These are phyloP conservation scores for Fraxinus anomala DNA, from an alignment of 257 asterid species.

Conservation along the genomic window DNA sequence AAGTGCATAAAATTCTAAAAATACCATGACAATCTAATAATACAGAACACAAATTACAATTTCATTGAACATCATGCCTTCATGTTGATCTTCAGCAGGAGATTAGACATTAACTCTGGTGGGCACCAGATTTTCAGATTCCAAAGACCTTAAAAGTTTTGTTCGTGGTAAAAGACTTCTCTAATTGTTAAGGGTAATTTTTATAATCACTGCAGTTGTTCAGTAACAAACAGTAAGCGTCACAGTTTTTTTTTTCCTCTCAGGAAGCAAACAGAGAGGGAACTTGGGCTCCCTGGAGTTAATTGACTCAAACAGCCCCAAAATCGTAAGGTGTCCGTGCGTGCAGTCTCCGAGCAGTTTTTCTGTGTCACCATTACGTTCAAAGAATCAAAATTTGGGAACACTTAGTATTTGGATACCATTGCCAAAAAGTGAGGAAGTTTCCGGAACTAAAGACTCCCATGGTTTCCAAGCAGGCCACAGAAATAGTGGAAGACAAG, in stretches of 20 bases:
- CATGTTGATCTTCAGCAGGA: slow-evolving; percentile 74
- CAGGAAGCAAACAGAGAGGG: slow-evolving; percentile 78
- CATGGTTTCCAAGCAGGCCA: no score
- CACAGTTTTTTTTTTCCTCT: slow-evolving; percentile 64
- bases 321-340: no score
- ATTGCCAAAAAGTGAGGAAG: no score
- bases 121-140: slow-evolving; percentile 72
- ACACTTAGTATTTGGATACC: no score
- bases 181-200: no score
- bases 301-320: slow-evolving; percentile 55
- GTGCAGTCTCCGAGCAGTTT: no score
- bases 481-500: no score
- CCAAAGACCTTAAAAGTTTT: slow-evolving; percentile 67
- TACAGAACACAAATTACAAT: not conserved
- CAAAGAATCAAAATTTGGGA: no score
- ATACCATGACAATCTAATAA: not conserved
- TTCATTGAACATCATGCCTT: slow-evolving; percentile 46
- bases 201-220: no score
- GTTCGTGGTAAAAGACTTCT: not conserved
- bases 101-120: slow-evolving; percentile 65
- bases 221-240: not conserved
- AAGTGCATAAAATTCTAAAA: not conserved
- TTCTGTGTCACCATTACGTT: no score
- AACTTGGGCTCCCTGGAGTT: slow-evolving; percentile 74
- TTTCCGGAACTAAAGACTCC: no score